These are phyloP conservation scores for Termitomyces sp. DNA, from an alignment of 768 basidiomycete species.

Conservation along the genomic window DNA sequence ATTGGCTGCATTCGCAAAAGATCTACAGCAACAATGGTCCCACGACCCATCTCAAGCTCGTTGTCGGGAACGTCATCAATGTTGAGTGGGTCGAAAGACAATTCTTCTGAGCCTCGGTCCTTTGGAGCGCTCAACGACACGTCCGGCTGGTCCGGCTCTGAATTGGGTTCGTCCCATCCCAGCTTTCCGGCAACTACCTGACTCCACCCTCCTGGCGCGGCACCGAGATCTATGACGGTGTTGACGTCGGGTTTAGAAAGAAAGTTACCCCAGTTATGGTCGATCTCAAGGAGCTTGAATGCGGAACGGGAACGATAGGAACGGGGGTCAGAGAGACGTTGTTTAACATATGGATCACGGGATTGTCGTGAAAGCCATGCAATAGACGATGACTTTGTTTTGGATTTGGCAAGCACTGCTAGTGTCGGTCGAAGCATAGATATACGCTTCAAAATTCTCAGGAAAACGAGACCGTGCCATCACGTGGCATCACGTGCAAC, in stretches of 20 bases:
- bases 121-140: slow-evolving; percentile 1
- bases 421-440: slow-evolving; percentile 5
- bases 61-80: slow-evolving; percentile 25
- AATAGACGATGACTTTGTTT: slow-evolving; percentile 40
- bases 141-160: background rate
- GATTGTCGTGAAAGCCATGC: slow-evolving; percentile 70
- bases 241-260: slow-evolving; percentile 47
- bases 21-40: slow-evolving; percentile 74
- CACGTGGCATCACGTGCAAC: slow-evolving; percentile 14
- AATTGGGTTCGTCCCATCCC: slow-evolving; percentile 36
- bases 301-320: slow-evolving; percentile 83
- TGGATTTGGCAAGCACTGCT: slow-evolving; percentile 14
- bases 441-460: too few relatives aligned
- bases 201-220: slow-evolving; percentile 93
- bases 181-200: slow-evolving; percentile 72
- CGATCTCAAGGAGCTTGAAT: slow-evolving; percentile 86
- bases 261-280: slow-evolving; percentile 52
- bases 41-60: background rate
- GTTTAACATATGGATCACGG: slow-evolving; percentile 68
- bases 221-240: slow-evolving; percentile 82
- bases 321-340: slow-evolving; percentile 24
- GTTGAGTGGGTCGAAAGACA: slow-evolving; percentile 37
- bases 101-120: slow-evolving; percentile 6
- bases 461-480: too few relatives aligned
- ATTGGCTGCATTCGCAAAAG: slow-evolving; percentile 69